Percentiles rank a stretch among this genome's conserved stretches.
Conservation (phyloP, 352 stramenopile species). For the Pythium aristosporum region DNA sequence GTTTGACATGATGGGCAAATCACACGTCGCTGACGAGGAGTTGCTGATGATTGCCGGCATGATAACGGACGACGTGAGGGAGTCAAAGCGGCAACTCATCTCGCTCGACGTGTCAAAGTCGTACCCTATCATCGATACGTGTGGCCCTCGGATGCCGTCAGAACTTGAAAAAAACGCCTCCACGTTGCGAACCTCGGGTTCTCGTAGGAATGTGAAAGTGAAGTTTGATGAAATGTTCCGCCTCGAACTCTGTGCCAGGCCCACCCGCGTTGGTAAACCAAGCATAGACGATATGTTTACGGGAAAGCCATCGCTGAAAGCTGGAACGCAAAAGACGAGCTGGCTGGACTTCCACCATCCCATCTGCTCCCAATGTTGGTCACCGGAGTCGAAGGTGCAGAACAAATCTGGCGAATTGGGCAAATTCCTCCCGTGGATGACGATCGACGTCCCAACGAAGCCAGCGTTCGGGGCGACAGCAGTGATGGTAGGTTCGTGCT, state of each 20-base stretch:
- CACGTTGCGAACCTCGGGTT: conserved; percentile 14
- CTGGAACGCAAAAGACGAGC: conserved; percentile 13
- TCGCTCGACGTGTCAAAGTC: conserved; percentile 39
- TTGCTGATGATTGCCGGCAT: conserved; percentile 38
- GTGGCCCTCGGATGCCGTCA: not conserved
- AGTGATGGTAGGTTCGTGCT: conserved; percentile 7
- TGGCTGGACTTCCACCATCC: conserved; percentile 21
- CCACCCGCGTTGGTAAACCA: not conserved
- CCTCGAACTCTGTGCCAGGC: not conserved
- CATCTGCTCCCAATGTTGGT: conserved; percentile 2
- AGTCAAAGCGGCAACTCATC: conserved; percentile 44
- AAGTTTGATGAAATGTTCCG: not conserved
- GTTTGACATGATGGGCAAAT: not conserved
- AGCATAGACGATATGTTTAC: no score
- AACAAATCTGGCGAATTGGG: not conserved
- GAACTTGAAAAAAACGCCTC: not conserved
- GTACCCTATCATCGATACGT: conserved; percentile 32
- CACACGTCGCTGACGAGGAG: conserved; percentile 35
- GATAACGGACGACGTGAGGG: conserved; percentile 17
- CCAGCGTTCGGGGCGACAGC: conserved; percentile 6
- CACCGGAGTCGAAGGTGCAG: conserved; percentile 6
- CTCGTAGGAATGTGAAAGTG: conserved; percentile 13
- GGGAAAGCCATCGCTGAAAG: not conserved
- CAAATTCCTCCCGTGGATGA: conserved; percentile 17
- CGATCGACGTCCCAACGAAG: conserved; percentile 2